Conservation (phyloP, 495 filamentous ascomycete genomes). For the Aspergillus carlsbadensis region DNA sequence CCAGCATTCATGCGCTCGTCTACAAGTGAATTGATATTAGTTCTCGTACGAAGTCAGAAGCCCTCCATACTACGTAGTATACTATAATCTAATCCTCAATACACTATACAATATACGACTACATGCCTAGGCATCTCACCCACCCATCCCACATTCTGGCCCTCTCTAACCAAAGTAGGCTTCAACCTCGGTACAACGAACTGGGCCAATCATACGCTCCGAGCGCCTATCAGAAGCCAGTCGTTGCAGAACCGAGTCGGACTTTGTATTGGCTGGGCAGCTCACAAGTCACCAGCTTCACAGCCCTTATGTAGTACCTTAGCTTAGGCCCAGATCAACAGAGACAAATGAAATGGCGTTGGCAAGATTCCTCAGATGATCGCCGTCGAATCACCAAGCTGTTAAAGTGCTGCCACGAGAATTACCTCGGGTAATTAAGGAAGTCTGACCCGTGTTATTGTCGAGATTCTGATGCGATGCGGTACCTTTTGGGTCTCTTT, state of each 20-base stretch:
- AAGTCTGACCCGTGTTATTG: conserved; percentile 20
- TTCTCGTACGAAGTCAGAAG: no score
- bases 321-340: not conserved
- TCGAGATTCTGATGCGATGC: conserved; percentile 10
- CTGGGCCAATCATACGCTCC: not conserved
- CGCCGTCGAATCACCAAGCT: not conserved
- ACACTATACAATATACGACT: no score
- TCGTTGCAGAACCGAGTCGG: not conserved
- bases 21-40: no score
- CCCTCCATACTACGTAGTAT: no score
- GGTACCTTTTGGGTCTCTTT: no score
- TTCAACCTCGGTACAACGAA: conserved; percentile 11
- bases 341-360: not conserved
- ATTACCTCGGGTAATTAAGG: conserved; percentile 34
- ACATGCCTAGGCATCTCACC: conserved; percentile 1
- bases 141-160: not conserved
- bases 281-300: no score
- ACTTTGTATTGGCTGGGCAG: no score
- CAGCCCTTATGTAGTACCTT: no score
- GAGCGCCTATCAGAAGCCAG: conserved; percentile 1
- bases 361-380: not conserved
- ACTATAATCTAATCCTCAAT: no score
- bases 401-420: conserved; percentile 19
- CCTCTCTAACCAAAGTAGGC: not conserved
- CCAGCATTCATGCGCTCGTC: no score